Evolutionary conservation across 2,329 filamentous ascomycete genomes (phyloP).

Genomic region (Colletotrichum scovillei): DNA sequence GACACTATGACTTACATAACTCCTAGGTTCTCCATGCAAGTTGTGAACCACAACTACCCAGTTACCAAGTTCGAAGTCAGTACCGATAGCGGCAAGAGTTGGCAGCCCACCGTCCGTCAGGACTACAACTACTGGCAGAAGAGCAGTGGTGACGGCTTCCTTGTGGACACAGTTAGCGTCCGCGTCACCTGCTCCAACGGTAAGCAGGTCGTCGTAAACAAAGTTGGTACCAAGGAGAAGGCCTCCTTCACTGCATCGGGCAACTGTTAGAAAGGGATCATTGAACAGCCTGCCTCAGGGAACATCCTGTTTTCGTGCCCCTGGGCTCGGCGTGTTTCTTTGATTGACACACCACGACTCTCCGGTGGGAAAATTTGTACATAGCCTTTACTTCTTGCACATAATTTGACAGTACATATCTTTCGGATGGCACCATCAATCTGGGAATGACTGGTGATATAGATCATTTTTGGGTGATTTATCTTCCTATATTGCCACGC

Average conservation of each 20-base stretch:
- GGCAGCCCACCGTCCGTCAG: conserved; percentile 63
- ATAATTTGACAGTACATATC: too few relatives aligned
- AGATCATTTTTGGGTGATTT: too few relatives aligned
- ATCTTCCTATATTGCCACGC: too few relatives aligned
- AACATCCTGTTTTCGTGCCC: too few relatives aligned
- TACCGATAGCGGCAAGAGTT: conserved; percentile 67
- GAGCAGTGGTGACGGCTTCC: conserved; percentile 37
- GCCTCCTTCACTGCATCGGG: conserved; percentile 25
- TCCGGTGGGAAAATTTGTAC: too few relatives aligned
- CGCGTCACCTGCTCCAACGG: conserved; percentile 39
- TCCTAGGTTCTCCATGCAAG: conserved; percentile 57
- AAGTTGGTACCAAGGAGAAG: conserved; percentile 30
- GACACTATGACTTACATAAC: conserved; percentile 53
- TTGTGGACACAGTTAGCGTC: conserved; percentile 35
- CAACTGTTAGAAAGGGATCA: conserved; percentile 5
- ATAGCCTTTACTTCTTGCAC: too few relatives aligned
- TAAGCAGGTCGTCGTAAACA: conserved; percentile 36
- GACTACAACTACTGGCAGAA: conserved; percentile 51
- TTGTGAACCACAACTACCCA: conserved; percentile 70
- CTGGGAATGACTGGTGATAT: too few relatives aligned
- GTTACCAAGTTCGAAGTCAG: conserved; percentile 69
- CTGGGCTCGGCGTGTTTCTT: too few relatives aligned
- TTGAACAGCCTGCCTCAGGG: neutral
- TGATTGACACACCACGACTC: too few relatives aligned
- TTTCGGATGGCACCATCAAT: too few relatives aligned